Percentiles rank a stretch among this genome's conserved stretches.
Conservation (phyloP, 2,329 filamentous ascomycete genomes). For the Sporothrix globosa region DNA sequence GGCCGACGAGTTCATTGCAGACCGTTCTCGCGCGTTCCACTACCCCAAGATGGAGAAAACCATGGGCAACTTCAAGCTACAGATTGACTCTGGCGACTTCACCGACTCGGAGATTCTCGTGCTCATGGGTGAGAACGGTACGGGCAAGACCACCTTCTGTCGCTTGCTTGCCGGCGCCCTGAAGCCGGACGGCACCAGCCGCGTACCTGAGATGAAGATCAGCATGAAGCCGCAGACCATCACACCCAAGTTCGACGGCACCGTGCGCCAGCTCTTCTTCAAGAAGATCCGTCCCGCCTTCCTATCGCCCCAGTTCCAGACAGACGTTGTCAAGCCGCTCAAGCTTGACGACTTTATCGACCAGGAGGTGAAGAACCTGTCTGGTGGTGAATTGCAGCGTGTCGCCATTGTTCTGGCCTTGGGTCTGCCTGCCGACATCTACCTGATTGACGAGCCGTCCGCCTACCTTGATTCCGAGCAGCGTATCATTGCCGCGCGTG, state of each 20-base stretch:
- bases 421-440: conserved; percentile 94
- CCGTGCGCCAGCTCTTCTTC: conserved; percentile 97
- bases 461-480: conserved; percentile 99
- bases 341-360: conserved; percentile 99
- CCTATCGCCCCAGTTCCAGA: conserved; percentile 97
- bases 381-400: conserved; percentile 98
- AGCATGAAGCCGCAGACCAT: conserved; percentile 90
- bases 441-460: conserved; percentile 96
- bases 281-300: conserved; percentile 99
- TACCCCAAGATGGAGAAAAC: conserved; percentile 95
- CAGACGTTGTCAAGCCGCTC: conserved; percentile 98
- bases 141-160: conserved; percentile 97
- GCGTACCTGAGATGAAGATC: conserved; percentile 91
- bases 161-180: conserved; percentile 90
- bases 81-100: conserved; percentile 80
- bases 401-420: conserved; percentile 97
- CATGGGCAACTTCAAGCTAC: conserved; percentile 73
- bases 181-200: conserved; percentile 79
- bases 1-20: conserved; percentile 81
- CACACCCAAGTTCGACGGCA: conserved; percentile 96
- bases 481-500: conserved; percentile 93
- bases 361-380: conserved; percentile 98
- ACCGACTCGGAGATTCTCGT: conserved; percentile 98
- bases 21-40: conserved; percentile 80
- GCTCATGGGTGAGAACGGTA: conserved; percentile 99